A percentile compares a stretch with the other conserved stretches of the same genome.
Evolutionary conservation across 1,139 yeast genomes (phyloP).

Genomic region (Taphrina confusa): DNA sequence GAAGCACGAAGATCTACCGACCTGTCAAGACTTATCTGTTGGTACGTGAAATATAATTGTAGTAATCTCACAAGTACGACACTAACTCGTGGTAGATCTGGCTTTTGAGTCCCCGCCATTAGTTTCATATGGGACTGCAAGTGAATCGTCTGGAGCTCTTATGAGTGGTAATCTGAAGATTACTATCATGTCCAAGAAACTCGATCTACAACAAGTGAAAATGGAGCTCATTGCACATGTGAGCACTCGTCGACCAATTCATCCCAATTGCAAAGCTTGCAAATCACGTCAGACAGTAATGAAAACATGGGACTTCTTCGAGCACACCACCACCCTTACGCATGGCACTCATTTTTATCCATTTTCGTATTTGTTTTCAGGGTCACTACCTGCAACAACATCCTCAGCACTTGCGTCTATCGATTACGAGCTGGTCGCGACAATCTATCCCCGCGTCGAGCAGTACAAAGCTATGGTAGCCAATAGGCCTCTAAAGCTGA

Average conservation of each 20-base stretch:
- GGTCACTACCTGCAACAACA: slow-evolving; percentile 82
- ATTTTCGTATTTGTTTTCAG: slow-evolving; percentile 87
- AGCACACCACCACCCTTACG: slow-evolving; percentile 57
- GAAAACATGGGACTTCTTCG: slow-evolving; percentile 86
- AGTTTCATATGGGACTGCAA: slow-evolving; percentile 73
- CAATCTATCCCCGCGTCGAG: slow-evolving; percentile 52
- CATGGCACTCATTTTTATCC: slow-evolving; percentile 82
- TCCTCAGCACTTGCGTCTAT: slow-evolving; percentile 58
- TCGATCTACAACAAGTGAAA: slow-evolving; percentile 59
- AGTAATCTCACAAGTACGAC: neutral
- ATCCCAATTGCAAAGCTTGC: slow-evolving; percentile 60
- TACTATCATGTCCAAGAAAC: slow-evolving; percentile 43
- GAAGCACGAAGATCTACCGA: slow-evolving; percentile 24
- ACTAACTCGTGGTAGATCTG: slow-evolving; percentile 52
- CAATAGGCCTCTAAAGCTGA: slow-evolving; percentile 68
- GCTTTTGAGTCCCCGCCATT: slow-evolving; percentile 88
- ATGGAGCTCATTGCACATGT: slow-evolving; percentile 71
- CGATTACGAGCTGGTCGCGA: slow-evolving; percentile 72
- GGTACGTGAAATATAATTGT: neutral
- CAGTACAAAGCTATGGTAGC: slow-evolving; percentile 48
- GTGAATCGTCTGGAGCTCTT: slow-evolving; percentile 81
- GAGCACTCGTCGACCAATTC: slow-evolving; percentile 64
- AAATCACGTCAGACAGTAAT: slow-evolving; percentile 57
- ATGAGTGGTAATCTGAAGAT: slow-evolving; percentile 66
- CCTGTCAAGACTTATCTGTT: slow-evolving; percentile 32